Conservation (phyloP, 2,329 filamentous ascomycete species). For the Diaporthe vaccinii region DNA sequence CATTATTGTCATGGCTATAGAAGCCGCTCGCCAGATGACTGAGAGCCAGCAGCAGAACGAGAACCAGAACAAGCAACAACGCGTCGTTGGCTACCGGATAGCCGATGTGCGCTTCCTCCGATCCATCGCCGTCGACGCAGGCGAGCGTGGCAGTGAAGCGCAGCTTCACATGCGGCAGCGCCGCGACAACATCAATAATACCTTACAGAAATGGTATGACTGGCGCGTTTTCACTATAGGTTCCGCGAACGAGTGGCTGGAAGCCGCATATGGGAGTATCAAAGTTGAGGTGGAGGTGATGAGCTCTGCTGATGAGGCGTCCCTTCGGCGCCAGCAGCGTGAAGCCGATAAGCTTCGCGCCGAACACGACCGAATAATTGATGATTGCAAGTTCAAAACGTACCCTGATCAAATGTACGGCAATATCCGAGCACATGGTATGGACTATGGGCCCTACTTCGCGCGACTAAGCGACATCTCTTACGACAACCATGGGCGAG, state of each 20-base stretch:
- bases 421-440: neutral
- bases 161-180: constrained; percentile 13
- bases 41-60: neutral
- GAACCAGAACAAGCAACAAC: neutral
- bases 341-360: neutral
- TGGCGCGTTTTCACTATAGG: constrained; percentile 3
- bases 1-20: constrained; percentile 11
- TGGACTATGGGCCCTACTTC: constrained; percentile 4
- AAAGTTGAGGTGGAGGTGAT: constrained; percentile 7
- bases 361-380: neutral
- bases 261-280: constrained; percentile 6
- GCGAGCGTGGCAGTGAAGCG: neutral
- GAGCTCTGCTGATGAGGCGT: neutral
- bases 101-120: constrained; percentile 8
- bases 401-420: constrained; percentile 30
- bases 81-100: neutral
- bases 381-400: constrained; percentile 22
- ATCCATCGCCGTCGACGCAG: neutral
- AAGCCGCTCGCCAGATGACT: neutral
- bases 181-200: constrained; percentile 10
- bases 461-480: neutral
- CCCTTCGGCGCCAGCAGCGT: neutral
- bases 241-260: neutral
- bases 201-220: constrained; percentile 10
- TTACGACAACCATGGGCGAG: neutral